Evolutionary conservation across 371 early-diverging fungal species (phyloP), one percentile per base, ranked within the genome.

Genomic region (Umbelopsis sp.): DNA sequence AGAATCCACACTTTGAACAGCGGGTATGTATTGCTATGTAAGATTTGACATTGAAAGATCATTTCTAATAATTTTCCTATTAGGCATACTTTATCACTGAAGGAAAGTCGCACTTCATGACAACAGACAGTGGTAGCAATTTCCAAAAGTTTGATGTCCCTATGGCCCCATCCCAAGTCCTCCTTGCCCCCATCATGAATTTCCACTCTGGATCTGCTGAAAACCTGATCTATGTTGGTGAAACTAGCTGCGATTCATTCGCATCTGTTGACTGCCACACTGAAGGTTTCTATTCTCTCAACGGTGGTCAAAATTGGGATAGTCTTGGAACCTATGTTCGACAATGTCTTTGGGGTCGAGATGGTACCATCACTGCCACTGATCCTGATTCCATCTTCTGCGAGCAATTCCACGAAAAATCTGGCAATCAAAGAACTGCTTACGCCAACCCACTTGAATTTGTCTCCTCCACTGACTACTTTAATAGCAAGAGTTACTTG

Each of bases 171-270:
- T 65, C 78, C 18, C 70, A 62, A 51, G 72, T 73, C 20, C 70
- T 84, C 46, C 91, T 86, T 66, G 75, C 81, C 9, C 76, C 88
- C 16, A 75, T 86, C 32, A 81, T 97, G 72, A 89, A 84, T 46
- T 96, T 94, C 89, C 97, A 98, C 70, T 89, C 94, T 8, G 82
- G 82, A 0, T 85, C 93, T 29, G 75, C 86, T 8, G 87, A 87
- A 22, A 93, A 94, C 86, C 72, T 94, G n/a, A 76, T 98, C 44
- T 97, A 81, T 69, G 57, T 89, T 63, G 97, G 92, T 22, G 87
- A 89, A 57, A 69, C 69, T 16, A 79, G 80, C 16, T 92, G 92
- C 70, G 81, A 75, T 7, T 48, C 71, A 16, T 70, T 72, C 50
- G 66, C 78, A 38, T 74, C 76, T 1, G 11, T 57, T 6, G 70